Base-by-base conservation (phyloP, 345 rosid genomes). In the Clausena lansium region DNA sequence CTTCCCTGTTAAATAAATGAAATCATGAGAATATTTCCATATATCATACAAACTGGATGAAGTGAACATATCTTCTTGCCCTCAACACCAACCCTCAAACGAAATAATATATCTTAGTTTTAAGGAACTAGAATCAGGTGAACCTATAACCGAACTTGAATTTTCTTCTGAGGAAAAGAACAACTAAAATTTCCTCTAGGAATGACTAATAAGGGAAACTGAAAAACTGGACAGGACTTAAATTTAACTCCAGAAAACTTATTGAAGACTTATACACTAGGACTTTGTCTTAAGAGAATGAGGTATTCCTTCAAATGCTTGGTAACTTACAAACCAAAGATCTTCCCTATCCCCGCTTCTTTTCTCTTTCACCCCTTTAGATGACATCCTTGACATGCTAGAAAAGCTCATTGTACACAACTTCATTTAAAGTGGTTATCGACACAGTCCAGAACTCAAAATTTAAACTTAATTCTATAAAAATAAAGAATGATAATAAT, bases 1-100 rank as follows among this genome's bases (percentile, higher is more conserved):
- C 99, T 78, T 91, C 95, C 87, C 97, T 95, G 76, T 73, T 27
- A 15, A 84, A 66, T 52, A 86, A 60, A 65, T 52, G 58, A 9
- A 30, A 30, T 60, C n/a, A 75, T 19, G 57, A 22, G 3, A 45
- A 47, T 20, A 35, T 58, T 30, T 71, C 57, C 66, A 69, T n/a
- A 60, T 30, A 47, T 45, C 45, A 63, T 22, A 61, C 1, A 36
- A 41, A 62, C 13, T 41, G 27, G 67, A 57, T 20, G 0, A n/a
- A 3, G 65, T 27, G 50, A 52, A 10, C 14, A 14, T 32, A 63
- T 64, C 62, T 63, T n/a, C 62, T 62, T 17, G 9, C 25, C 22
- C 61, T 3, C 20, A 30, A 10, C 41, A 75, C 63, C 33, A 11
- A 22, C 62, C 28, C 7, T 13, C 36, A 15, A 27, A 52, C 50